Conservation (phyloP, 1,139 yeast species). For the Hyphopichia pseudoburtonii region DNA sequence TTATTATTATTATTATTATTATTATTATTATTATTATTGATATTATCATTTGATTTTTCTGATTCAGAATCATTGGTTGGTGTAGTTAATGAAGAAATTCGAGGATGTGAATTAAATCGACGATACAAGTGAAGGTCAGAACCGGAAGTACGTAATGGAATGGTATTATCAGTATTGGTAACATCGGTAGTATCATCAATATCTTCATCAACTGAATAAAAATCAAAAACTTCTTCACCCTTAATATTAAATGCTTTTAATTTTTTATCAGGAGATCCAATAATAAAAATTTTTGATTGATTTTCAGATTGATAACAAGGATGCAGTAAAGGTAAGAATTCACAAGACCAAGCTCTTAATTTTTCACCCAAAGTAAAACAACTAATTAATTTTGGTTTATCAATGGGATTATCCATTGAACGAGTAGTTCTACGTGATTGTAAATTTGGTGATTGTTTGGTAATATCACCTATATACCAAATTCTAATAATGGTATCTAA, state of each 20-base stretch:
- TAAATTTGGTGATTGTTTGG: slow-evolving; percentile 24
- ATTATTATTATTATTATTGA: background rate
- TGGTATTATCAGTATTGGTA: slow-evolving; percentile 12
- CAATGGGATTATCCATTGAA: slow-evolving; percentile 17
- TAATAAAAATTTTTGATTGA: slow-evolving; percentile 54
- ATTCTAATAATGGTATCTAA: slow-evolving; percentile 65
- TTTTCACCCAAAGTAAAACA: slow-evolving; percentile 44
- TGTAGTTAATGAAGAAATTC: background rate
- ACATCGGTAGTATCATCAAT: slow-evolving; percentile 2
- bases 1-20: slow-evolving; percentile 10
- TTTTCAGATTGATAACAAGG: slow-evolving; percentile 1
- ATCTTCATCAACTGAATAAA: slow-evolving; percentile 42
- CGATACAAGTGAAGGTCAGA: background rate
- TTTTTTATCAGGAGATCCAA: slow-evolving; percentile 79
- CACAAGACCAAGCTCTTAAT: slow-evolving; percentile 62
- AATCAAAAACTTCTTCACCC: slow-evolving; percentile 44
- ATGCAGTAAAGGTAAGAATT: slow-evolving; percentile 57
- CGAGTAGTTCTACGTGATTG: slow-evolving; percentile 21
- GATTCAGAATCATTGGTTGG: too few relatives aligned
- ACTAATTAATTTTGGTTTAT: slow-evolving; percentile 18
- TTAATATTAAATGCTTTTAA: slow-evolving; percentile 59
- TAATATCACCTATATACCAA: slow-evolving; percentile 55
- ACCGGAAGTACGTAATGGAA: slow-evolving; percentile 4
- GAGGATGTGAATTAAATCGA: slow-evolving; percentile 3
- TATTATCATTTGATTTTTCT: background rate